Evolutionary conservation across 2,329 filamentous ascomycete species (phyloP).

Genomic region (Cryphonectria nitschkei): DNA sequence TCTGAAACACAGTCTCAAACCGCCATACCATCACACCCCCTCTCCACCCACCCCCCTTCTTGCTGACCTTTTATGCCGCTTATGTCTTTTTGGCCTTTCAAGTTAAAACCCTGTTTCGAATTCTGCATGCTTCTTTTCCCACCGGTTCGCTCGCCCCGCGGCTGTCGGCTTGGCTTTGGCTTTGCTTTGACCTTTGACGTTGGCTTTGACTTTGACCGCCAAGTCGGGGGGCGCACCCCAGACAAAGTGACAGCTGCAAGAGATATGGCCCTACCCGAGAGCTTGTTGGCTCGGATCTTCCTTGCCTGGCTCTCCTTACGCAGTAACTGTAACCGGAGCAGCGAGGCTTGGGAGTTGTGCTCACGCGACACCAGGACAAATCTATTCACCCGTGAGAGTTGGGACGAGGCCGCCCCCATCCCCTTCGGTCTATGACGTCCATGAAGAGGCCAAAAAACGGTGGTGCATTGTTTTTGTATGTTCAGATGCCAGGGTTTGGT

Average conservation of each 20-base stretch:
- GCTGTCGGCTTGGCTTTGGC: neutral
- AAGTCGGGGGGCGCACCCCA: neutral
- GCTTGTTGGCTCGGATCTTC: neutral
- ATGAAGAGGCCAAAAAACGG: neutral
- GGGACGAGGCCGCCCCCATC: neutral
- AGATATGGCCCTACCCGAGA: neutral
- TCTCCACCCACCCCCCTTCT: neutral
- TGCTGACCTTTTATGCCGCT: slow-evolving; percentile 7
- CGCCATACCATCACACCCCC: neutral
- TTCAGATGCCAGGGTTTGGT: neutral
- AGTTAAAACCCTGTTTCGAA: slow-evolving; percentile 1
- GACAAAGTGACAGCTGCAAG: neutral
- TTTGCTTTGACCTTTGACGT: too few relatives aligned
- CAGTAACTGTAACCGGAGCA: neutral
- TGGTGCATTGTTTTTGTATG: neutral
- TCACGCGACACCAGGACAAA: neutral
- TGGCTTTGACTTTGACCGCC: neutral
- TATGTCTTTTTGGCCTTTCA: neutral
- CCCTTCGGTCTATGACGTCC: neutral
- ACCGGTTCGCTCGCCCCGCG: neutral
- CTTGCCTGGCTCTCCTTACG: neutral
- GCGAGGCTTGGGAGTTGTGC: too few relatives aligned
- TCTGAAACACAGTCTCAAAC: slow-evolving; percentile 12
- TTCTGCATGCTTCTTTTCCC: neutral
- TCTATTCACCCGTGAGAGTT: neutral